Evolutionary conservation across 169 alveolate species (phyloP), one percentile per base, ranked within the genome.

Genomic region (Eimeria falciformis): DNA sequence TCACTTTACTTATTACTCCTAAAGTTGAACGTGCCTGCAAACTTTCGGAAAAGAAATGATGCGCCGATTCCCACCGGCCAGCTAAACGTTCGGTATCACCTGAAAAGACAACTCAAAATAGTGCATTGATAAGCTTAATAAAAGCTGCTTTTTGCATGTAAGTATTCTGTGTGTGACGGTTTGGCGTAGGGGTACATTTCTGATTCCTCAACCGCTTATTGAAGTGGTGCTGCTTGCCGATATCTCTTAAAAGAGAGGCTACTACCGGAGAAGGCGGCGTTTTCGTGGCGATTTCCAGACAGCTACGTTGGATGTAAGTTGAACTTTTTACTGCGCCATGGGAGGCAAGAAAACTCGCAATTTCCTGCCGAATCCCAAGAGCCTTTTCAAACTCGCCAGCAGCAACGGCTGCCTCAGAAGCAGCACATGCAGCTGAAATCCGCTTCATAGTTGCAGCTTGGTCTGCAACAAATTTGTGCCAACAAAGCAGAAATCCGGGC

Each of bases 381-480:
- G 33, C 27, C 73, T 9, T 62, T n/a, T 18, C 78, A 37, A 27
- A 11, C 33, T 21, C 47, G 4, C 25, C 81, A 69, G 23, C 53
- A 3, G 53, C 53, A 2, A 18, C 53, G 1, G 37, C 40, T n/a
- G n/a, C n/a, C n/a, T n/a, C n/a, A 69, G 53, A 45, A 69, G 53
- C 47, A 69, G 2, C 55, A 33, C 46, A 33, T 29, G 81, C 81
- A 5, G 53, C 81, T 29, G 81, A n/a, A n/a, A n/a, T n/a, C n/a
- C n/a, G n/a, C n/a, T n/a, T n/a, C n/a, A n/a, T n/a, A n/a, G n/a
- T n/a, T n/a, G n/a, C n/a, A n/a, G n/a, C n/a, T n/a, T n/a, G n/a
- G n/a, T n/a, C n/a, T n/a, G n/a, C n/a, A n/a, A n/a, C n/a, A n/a
- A n/a, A n/a, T n/a, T n/a, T n/a, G n/a, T n/a, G n/a, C n/a, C n/a